These are phyloP conservation scores for Nevesoporus exiguus DNA, from an alignment of 768 basidiomycete genomes.

Conservation along the genomic window DNA sequence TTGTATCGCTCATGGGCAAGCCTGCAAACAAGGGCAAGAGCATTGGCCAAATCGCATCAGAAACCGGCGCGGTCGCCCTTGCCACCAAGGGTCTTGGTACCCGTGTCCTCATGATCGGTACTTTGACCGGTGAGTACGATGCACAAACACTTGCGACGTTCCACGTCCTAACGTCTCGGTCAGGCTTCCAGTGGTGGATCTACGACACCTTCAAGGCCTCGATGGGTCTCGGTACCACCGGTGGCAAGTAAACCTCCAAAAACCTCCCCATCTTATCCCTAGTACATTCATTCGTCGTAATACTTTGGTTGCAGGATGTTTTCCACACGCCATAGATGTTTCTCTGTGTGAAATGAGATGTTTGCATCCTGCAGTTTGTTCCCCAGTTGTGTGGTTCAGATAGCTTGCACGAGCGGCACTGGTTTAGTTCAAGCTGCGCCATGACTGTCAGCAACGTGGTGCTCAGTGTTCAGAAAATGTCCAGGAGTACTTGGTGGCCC, in stretches of 20 bases:
- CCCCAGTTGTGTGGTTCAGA: neutral
- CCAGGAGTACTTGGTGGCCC: too few relatives aligned
- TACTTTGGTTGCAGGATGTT: neutral
- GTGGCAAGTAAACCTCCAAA: too few relatives aligned
- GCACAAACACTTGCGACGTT: neutral
- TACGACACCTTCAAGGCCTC: constrained; percentile 82
- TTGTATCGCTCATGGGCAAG: constrained; percentile 94
- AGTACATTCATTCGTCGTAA: constrained; percentile 1
- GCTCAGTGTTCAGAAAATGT: too few relatives aligned
- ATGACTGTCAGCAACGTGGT: too few relatives aligned
- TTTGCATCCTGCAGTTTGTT: neutral
- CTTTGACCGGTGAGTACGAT: constrained; percentile 39
- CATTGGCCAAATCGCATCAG: constrained; percentile 63
- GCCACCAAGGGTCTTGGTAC: constrained; percentile 87
- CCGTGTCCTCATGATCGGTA: constrained; percentile 81
- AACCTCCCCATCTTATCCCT: too few relatives aligned
- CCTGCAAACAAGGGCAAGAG: constrained; percentile 79
- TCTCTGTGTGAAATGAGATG: neutral
- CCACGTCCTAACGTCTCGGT: neutral
- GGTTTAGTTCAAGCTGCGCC: too few relatives aligned
- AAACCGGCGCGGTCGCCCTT: constrained; percentile 61
- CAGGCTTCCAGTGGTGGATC: constrained; percentile 93
- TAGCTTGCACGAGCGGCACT: neutral
- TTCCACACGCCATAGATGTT: neutral
- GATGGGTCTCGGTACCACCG: constrained; percentile 85